Conservation (phyloP, 1,284 basidiomycete species). For the Trametes sp. region DNA sequence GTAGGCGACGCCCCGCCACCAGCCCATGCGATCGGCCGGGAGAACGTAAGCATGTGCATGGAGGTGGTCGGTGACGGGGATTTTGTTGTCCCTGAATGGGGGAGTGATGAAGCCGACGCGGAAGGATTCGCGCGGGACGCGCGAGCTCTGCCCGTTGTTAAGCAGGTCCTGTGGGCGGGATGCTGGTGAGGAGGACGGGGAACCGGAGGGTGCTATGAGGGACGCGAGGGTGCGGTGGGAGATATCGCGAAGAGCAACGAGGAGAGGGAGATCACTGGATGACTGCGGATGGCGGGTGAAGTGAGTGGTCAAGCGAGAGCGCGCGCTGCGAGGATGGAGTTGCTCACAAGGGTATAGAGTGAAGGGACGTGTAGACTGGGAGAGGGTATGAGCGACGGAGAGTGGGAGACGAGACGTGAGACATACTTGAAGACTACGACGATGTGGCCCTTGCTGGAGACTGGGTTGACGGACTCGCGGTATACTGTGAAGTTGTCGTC, state of each 20-base stretch:
- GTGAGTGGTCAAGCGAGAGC: neutral
- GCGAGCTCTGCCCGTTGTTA: conserved; percentile 3
- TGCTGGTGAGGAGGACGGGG: conserved; percentile 32
- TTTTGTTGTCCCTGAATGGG: conserved; percentile 76
- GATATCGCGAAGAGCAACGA: conserved; percentile 66
- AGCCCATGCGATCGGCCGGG: conserved; percentile 69
- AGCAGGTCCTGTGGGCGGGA: conserved; percentile 21
- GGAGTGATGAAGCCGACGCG: conserved; percentile 79
- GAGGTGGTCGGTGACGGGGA: conserved; percentile 78
- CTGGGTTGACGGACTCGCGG: conserved; percentile 69
- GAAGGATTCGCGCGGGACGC: conserved; percentile 43
- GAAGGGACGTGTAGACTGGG: conserved; percentile 77
- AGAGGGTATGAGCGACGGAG: neutral
- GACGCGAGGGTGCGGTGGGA: conserved; percentile 62
- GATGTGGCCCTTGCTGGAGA: conserved; percentile 73
- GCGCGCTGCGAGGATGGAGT: too few relatives aligned
- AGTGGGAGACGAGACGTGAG: conserved; percentile 9
- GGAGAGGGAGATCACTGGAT: conserved; percentile 74
- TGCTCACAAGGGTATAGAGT: conserved; percentile 70
- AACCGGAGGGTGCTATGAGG: conserved; percentile 50
- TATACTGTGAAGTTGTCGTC: conserved; percentile 80
- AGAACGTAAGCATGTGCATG: conserved; percentile 76
- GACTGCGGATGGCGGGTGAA: conserved; percentile 52
- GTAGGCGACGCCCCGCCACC: conserved; percentile 75
- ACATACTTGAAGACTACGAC: conserved; percentile 79